Evolutionary conservation across 352 stramenopile species (phyloP).

Genomic region (Phytopythium litorale): DNA sequence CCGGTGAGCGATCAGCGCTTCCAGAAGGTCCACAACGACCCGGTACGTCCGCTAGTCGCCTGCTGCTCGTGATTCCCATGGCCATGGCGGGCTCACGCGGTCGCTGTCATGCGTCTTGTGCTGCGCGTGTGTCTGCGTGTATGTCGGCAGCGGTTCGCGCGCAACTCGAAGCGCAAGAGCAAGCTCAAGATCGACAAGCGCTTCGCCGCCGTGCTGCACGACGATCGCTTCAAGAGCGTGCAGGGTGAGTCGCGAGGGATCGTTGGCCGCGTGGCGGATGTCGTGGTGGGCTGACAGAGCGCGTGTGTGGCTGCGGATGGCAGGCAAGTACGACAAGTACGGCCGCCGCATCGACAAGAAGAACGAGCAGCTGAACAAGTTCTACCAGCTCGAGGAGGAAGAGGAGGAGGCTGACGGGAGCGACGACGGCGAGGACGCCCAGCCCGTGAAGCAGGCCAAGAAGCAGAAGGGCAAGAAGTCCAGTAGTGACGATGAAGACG

Average conservation of each 20-base stretch:
- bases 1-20: slow-evolving; percentile 71
- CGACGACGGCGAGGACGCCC: slow-evolving; percentile 30
- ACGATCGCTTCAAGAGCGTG: slow-evolving; percentile 77
- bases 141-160: slow-evolving; percentile 54
- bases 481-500: slow-evolving; percentile 20
- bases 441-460: slow-evolving; percentile 10
- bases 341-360: slow-evolving; percentile 77
- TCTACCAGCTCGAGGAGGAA: slow-evolving; percentile 71
- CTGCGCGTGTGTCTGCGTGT: too few relatives aligned
- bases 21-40: slow-evolving; percentile 85
- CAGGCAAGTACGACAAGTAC: slow-evolving; percentile 85
- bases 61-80: neutral
- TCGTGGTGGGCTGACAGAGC: neutral
- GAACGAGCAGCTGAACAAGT: slow-evolving; percentile 74
- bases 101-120: neutral
- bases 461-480: slow-evolving; percentile 16
- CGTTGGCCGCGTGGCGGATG: neutral
- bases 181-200: slow-evolving; percentile 82
- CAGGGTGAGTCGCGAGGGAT: slow-evolving; percentile 26
- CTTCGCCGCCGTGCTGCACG: slow-evolving; percentile 66
- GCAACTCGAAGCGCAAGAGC: slow-evolving; percentile 73
- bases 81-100: neutral
- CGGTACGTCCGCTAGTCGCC: slow-evolving; percentile 26
- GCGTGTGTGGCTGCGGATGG: neutral
- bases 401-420: slow-evolving; percentile 18